Conservation (phyloP, 495 filamentous ascomycete genomes). For the Aspergillus funiculosus region DNA sequence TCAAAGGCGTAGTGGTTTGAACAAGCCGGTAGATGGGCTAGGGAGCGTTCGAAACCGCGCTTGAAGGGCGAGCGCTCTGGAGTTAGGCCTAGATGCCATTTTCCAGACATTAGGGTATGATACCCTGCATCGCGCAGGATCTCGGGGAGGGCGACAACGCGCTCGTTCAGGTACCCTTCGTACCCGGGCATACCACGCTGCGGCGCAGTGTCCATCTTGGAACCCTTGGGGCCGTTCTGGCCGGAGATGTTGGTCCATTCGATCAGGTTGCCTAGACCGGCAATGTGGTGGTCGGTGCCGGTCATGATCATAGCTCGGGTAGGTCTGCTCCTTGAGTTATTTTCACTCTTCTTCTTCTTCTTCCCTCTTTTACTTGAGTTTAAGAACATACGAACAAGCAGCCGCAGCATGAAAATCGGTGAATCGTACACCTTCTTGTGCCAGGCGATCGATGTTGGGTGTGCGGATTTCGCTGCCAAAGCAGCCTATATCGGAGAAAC, state of each 20-base stretch:
- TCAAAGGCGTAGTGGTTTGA: slow-evolving; percentile 59
- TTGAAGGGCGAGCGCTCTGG: slow-evolving; percentile 39
- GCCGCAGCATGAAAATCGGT: slow-evolving; percentile 60
- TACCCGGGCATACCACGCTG: slow-evolving; percentile 57
- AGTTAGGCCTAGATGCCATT: slow-evolving; percentile 50
- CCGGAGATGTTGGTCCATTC: slow-evolving; percentile 47
- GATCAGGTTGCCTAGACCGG: slow-evolving; percentile 43
- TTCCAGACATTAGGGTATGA: slow-evolving; percentile 56
- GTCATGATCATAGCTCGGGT: slow-evolving; percentile 56
- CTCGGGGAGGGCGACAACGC: slow-evolving; percentile 57
- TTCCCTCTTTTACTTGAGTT: no score
- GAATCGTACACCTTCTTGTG: slow-evolving; percentile 51
- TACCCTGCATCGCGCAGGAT: slow-evolving; percentile 57
- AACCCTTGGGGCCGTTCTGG: slow-evolving; percentile 41
- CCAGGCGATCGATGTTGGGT: slow-evolving; percentile 54
- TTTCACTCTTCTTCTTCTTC: neutral
- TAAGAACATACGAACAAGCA: slow-evolving; percentile 48
- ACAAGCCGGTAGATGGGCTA: slow-evolving; percentile 51
- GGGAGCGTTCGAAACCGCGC: slow-evolving; percentile 42
- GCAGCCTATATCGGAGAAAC: slow-evolving; percentile 56
- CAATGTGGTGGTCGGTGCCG: slow-evolving; percentile 44
- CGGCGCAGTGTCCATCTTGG: slow-evolving; percentile 37
- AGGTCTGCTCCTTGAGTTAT: slow-evolving; percentile 30
- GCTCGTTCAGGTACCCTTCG: slow-evolving; percentile 60
- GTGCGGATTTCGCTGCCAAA: slow-evolving; percentile 61